Percentiles rank a stretch among this genome's conserved stretches.
Evolutionary conservation across 768 basidiomycete genomes (phyloP).

Genomic region (Phlebiopsis flavidoalba): DNA sequence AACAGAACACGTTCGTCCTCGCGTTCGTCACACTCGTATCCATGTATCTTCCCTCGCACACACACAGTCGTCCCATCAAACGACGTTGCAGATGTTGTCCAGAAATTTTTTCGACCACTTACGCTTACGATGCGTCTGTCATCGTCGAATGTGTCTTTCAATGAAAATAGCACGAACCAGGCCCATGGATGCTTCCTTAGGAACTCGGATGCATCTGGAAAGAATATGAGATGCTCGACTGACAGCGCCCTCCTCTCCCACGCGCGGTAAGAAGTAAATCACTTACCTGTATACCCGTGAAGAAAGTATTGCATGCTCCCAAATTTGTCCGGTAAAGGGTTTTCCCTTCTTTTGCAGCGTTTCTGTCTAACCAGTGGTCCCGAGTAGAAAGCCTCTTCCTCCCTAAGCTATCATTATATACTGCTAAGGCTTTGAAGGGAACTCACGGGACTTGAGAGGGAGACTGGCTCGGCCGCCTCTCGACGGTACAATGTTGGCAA

Average conservation of each 20-base stretch:
- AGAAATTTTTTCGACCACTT: conserved; percentile 60
- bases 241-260: no score
- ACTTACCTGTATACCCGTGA: conserved; percentile 69
- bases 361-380: conserved; percentile 88
- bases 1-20: conserved; percentile 71
- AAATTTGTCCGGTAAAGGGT: conserved; percentile 80
- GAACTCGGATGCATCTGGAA: conserved; percentile 79
- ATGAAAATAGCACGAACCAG: conserved; percentile 73
- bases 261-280: background rate
- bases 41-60: conserved; percentile 61
- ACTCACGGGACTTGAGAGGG: conserved; percentile 64
- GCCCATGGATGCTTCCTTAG: conserved; percentile 84
- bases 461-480: conserved; percentile 80
- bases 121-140: conserved; percentile 72
- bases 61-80: conserved; percentile 86
- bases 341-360: conserved; percentile 81
- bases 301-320: conserved; percentile 90
- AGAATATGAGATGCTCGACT: background rate
- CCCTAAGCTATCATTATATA: background rate
- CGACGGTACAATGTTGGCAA: conserved; percentile 82
- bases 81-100: conserved; percentile 66
- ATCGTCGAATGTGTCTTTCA: conserved; percentile 89
- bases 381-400: conserved; percentile 76
- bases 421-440: background rate
- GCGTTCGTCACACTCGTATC: conserved; percentile 66